Base-by-base conservation (phyloP, 148 eudicot species). In the Fagopyrum esculentum region DNA sequence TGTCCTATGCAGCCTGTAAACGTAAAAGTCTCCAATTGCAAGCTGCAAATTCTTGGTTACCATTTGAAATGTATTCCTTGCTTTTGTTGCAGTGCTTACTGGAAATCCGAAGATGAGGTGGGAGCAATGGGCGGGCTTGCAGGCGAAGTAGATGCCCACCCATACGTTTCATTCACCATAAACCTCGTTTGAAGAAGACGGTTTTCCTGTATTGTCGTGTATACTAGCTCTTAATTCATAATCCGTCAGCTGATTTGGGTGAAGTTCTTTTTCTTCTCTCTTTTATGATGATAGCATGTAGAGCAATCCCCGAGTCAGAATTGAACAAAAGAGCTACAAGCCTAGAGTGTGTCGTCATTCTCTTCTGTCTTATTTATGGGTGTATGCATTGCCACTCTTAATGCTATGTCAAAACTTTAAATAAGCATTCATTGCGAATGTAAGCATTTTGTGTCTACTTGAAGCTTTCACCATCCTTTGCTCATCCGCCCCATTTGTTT, bases 91-190 rank as follows among this genome's bases (percentile, higher is more conserved):
- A 96, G 98, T 86, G 74, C 78, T 6, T 88, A 71, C 86, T 96
- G 98, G 99, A 90, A 90, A 78, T 55, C 85, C 55, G 97, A 90
- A 73, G 91, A 95, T 1, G 97, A 89, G 51, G 89, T 69, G 68
- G 85, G 84, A 77, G 85, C 87, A 74, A 86, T 89, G 89, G 92
- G 83, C 15, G 87, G 93, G 61, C 80, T 95, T 56, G 98, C 84
- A 57, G 96, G 91, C 69, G 98, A 95, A 75, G 83, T 88, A 19
- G 98, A 95, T 49, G 56, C 92, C 0, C 88, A 96, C 80, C 93
- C 99, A 43, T 90, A 90, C 35, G 97, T 95, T 83, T 92, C 91
- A 76, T 89, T 95, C 93, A 92, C 97, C 43, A 85, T 95, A 73
- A 93, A 93, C 80, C 96, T 90, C 57, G 22, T 85, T 55, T 85